A percentile compares a stretch with the other conserved stretches of the same genome.
phyloP scores from a whole-genome alignment of 768 basidiomycete genomes.

The Xerocomus spinulosus region DNA sequence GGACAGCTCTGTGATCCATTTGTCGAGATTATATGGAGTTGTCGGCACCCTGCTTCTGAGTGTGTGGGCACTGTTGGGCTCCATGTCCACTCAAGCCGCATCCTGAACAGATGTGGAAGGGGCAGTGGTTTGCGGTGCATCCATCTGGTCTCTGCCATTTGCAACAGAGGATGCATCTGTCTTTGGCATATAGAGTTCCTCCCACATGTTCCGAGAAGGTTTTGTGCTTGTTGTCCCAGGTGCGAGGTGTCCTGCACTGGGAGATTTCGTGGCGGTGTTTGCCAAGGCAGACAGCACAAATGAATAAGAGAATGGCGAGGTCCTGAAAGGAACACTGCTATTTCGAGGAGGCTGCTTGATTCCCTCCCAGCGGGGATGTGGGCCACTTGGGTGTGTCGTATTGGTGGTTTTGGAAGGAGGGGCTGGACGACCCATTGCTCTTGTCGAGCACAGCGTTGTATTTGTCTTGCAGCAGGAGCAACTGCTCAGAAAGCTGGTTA shows the following conservation, averaged over 20 bases:
- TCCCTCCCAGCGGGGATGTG: too few species aligned
- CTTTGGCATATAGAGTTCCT: constrained; percentile 16
- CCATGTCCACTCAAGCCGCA: constrained; percentile 1
- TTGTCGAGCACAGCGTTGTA: too few species aligned
- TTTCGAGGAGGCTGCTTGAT: too few species aligned
- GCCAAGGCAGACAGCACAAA: constrained; percentile 36
- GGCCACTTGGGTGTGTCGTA: too few species aligned
- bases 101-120: constrained; percentile 10
- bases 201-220: neutral
- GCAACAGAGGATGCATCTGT: neutral
- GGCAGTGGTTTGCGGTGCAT: neutral
- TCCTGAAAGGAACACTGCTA: too few species aligned
- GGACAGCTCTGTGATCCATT: neutral
- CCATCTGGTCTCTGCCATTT: constrained; percentile 3
- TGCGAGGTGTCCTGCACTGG: constrained; percentile 9
- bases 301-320: too few species aligned
- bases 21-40: constrained; percentile 3
- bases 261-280: constrained; percentile 21
- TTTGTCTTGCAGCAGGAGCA: too few species aligned
- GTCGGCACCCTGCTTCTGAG: neutral
- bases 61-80: constrained; percentile 5
- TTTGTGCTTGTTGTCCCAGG: constrained; percentile 22
- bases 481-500: too few species aligned
- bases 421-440: too few species aligned
- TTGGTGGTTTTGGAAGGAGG: too few species aligned